Evolutionary conservation across 106 monocot genomes (phyloP).

Genomic region (Allium fistulosum): DNA sequence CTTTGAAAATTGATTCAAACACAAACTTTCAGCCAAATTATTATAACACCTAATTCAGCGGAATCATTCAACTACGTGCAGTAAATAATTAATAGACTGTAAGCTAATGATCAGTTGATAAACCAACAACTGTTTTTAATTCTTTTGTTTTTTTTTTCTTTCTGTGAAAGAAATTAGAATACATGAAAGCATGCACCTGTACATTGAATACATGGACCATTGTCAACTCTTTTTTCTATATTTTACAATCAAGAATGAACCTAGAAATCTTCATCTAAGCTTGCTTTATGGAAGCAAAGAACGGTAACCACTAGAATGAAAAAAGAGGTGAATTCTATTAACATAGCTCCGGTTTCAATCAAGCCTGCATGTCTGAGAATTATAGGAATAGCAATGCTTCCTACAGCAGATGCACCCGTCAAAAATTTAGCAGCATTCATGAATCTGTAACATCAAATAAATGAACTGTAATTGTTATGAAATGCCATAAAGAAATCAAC

Average conservation of each 20-base stretch:
- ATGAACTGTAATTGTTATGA: not conserved
- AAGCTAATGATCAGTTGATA: too few species aligned
- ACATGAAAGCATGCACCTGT: not conserved
- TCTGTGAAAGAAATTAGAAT: not conserved
- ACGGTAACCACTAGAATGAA: constrained; percentile 83
- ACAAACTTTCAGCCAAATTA: too few species aligned
- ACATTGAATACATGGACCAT: not conserved
- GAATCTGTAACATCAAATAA: constrained; percentile 46
- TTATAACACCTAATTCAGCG: too few species aligned
- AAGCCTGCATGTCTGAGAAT: constrained; percentile 79
- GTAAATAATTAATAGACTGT: too few species aligned
- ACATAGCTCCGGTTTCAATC: constrained; percentile 91
- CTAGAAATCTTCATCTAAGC: constrained; percentile 90
- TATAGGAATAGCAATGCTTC: constrained; percentile 87
- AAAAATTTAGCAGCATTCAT: constrained; percentile 86
- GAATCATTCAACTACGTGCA: too few species aligned
- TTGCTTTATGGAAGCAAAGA: constrained; percentile 82
- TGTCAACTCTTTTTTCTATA: not conserved
- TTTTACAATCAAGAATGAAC: not conserved
- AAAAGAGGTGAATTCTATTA: constrained; percentile 91
- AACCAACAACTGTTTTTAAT: not conserved
- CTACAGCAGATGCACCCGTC: constrained; percentile 85
- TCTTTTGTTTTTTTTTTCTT: not conserved
- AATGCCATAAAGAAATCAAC: too few species aligned
- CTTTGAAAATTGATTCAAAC: too few species aligned